Conservation (phyloP, 202 grass and related monocot species). For the Eragrostis tef region DNA sequence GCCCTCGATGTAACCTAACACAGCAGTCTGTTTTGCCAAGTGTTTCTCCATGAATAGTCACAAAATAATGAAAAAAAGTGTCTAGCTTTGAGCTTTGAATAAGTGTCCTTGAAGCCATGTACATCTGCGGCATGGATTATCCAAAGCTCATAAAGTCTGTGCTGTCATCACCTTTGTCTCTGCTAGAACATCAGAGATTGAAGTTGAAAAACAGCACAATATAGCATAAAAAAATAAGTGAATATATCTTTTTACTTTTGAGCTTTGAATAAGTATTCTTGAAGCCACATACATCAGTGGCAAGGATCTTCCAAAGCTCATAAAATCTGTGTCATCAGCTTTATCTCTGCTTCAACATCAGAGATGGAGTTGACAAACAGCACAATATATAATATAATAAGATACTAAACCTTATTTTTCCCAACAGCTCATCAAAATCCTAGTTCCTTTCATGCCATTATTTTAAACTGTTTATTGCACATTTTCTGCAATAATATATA, state of each 20-base stretch:
- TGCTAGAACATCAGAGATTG: constrained; percentile 36
- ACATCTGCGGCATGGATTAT: not conserved
- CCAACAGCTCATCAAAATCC: no score
- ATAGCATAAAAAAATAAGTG: not conserved
- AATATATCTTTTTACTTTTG: constrained; percentile 20
- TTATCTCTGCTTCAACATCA: constrained; percentile 30
- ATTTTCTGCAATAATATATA: not conserved
- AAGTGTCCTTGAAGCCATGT: not conserved
- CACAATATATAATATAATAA: not conserved
- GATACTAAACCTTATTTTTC: not conserved
- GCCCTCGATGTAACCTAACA: not conserved
- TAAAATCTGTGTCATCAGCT: constrained; percentile 3
- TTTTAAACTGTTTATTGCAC: not conserved
- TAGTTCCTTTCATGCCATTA: not conserved
- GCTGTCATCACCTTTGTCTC: constrained; percentile 36
- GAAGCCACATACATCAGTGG: not conserved
- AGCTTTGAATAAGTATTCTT: constrained; percentile 41
- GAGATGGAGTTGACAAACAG: constrained; percentile 28
- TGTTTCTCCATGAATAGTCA: constrained; percentile 12
- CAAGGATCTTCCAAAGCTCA: constrained; percentile 32
- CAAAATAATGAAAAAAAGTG: not conserved
- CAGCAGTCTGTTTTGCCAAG: not conserved
- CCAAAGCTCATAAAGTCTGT: constrained; percentile 24
- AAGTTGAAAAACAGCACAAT: constrained; percentile 39
- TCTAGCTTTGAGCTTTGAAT: constrained; percentile 26